These are phyloP conservation scores for Blastomyces silverae DNA, from an alignment of 2,329 filamentous ascomycete genomes.

Conservation along the genomic window DNA sequence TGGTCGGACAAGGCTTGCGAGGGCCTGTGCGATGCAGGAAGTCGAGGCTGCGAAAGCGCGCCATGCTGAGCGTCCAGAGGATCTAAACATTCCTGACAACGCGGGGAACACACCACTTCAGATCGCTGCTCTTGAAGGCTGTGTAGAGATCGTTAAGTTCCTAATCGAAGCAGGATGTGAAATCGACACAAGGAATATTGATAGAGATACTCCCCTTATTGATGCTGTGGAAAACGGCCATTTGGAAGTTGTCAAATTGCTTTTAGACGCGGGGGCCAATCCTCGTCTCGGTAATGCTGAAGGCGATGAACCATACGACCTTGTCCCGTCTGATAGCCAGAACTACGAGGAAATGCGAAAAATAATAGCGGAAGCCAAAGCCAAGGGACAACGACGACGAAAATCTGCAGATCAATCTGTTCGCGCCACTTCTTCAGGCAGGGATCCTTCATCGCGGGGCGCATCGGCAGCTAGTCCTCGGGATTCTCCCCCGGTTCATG, in stretches of 20 bases:
- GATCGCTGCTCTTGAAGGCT: slow-evolving; percentile 82
- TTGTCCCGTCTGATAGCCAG: slow-evolving; percentile 67
- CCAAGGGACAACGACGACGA: slow-evolving; percentile 46
- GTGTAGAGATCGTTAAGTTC: slow-evolving; percentile 77
- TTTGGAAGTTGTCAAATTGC: slow-evolving; percentile 73
- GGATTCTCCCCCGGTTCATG: slow-evolving; percentile 37
- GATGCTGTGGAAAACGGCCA: slow-evolving; percentile 97
- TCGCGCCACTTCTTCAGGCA: slow-evolving; percentile 25
- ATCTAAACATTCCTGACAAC: slow-evolving; percentile 84
- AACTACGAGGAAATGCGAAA: slow-evolving; percentile 72
- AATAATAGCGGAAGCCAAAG: slow-evolving; percentile 58
- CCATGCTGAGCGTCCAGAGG: slow-evolving; percentile 71
- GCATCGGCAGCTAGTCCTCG: slow-evolving; percentile 43
- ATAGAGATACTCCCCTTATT: slow-evolving; percentile 87
- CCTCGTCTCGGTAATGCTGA: slow-evolving; percentile 86
- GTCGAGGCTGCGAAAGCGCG: slow-evolving; percentile 69
- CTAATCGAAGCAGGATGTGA: slow-evolving; percentile 79
- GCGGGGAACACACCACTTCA: slow-evolving; percentile 95
- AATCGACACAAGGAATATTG: slow-evolving; percentile 68
- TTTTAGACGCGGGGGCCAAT: slow-evolving; percentile 82
- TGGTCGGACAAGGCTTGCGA: slow-evolving; percentile 82
- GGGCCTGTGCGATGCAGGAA: slow-evolving; percentile 80
- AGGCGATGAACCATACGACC: slow-evolving; percentile 83
- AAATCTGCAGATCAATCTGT: slow-evolving; percentile 39
- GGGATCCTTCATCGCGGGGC: slow-evolving; percentile 38